phyloP scores from a whole-genome alignment of 2,329 filamentous ascomycete species.

The Dryadomyces quercus-mongolicae region DNA sequence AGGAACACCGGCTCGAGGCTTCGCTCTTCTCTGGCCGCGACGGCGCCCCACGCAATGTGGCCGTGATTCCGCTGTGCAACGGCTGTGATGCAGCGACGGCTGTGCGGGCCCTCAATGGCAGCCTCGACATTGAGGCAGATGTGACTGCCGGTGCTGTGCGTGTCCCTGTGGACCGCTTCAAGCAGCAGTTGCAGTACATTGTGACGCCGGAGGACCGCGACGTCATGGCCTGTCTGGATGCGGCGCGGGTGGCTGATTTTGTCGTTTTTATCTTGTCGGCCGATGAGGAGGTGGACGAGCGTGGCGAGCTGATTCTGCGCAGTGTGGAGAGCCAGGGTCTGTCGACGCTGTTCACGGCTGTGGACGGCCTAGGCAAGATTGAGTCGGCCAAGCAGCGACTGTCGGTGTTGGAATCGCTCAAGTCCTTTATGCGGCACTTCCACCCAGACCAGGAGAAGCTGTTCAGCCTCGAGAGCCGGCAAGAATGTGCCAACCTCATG shows the following conservation, averaged over 20 bases:
- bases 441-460: slow-evolving; percentile 88
- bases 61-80: slow-evolving; percentile 70
- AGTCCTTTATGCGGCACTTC: slow-evolving; percentile 89
- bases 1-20: slow-evolving; percentile 66
- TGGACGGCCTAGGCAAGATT: slow-evolving; percentile 66
- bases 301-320: slow-evolving; percentile 75
- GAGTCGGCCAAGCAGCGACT: slow-evolving; percentile 68
- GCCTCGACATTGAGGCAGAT: slow-evolving; percentile 65
- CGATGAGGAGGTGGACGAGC: slow-evolving; percentile 67
- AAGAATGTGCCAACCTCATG: slow-evolving; percentile 85
- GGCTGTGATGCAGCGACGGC: slow-evolving; percentile 57
- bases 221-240: slow-evolving; percentile 67
- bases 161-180: slow-evolving; percentile 77
- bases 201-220: slow-evolving; percentile 57
- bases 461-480: slow-evolving; percentile 73
- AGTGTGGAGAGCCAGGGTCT: slow-evolving; percentile 89
- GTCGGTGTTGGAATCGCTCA: slow-evolving; percentile 69
- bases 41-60: slow-evolving; percentile 78
- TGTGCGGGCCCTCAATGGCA: slow-evolving; percentile 59
- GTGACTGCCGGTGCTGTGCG: slow-evolving; percentile 36
- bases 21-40: slow-evolving; percentile 78
- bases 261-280: slow-evolving; percentile 78
- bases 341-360: slow-evolving; percentile 79
- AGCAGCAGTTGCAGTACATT: slow-evolving; percentile 78
- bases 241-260: slow-evolving; percentile 80